Conservation (phyloP, 352 stramenopile species). For the Globisporangium canariense region DNA sequence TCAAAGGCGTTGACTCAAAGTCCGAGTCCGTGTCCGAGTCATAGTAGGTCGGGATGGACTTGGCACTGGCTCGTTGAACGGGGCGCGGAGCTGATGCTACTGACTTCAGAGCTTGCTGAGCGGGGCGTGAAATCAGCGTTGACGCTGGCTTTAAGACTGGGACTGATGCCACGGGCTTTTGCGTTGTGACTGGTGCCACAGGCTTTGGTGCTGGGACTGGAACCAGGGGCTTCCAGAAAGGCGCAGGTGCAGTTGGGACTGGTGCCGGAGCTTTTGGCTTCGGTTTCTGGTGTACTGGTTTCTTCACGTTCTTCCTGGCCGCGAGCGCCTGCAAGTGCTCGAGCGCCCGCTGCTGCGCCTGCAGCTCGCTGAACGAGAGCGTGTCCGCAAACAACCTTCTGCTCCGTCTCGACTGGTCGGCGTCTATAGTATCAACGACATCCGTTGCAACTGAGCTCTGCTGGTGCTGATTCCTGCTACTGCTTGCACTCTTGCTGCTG, state of each 20-base stretch:
- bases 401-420: constrained; percentile 10
- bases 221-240: neutral
- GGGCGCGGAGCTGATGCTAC: neutral
- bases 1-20: constrained; percentile 6
- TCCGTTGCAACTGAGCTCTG: neutral
- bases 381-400: constrained; percentile 31
- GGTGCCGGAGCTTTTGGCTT: neutral
- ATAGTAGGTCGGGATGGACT: constrained; percentile 12
- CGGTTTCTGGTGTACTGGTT: constrained; percentile 11
- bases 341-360: constrained; percentile 55
- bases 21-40: constrained; percentile 14
- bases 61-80: neutral
- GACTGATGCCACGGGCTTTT: neutral
- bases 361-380: constrained; percentile 57
- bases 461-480: neutral
- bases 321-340: constrained; percentile 22
- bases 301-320: constrained; percentile 15
- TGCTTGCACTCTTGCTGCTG: neutral
- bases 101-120: neutral
- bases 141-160: neutral
- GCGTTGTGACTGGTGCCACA: neutral
- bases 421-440: neutral
- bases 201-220: neutral
- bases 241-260: neutral
- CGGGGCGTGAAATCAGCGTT: neutral